These are phyloP conservation scores for Poteriospumella lacustris DNA, from an alignment of 108 stramenopile species.

Conservation along the genomic window DNA sequence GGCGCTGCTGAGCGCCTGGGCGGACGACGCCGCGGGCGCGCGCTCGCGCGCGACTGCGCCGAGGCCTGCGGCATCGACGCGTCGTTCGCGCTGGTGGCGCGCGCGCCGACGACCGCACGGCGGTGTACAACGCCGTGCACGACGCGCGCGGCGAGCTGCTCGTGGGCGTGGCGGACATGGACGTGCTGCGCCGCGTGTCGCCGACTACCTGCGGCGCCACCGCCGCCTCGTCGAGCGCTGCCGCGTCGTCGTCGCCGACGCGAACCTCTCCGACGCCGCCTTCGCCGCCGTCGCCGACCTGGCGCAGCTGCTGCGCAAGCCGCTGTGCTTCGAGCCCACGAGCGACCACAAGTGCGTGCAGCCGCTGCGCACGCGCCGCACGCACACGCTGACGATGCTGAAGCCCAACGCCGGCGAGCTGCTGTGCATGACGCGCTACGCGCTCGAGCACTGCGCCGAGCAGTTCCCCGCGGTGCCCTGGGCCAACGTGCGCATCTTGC, in stretches of 20 bases:
- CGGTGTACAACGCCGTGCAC: conserved; percentile 68
- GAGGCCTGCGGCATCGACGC: conserved; percentile 47
- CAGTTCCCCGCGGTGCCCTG: no score
- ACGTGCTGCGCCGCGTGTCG: conserved; percentile 51
- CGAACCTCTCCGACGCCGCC: conserved; percentile 54
- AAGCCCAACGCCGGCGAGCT: no score
- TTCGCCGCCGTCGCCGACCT: background rate
- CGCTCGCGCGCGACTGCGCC: conserved; percentile 50
- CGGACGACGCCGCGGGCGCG: conserved; percentile 62
- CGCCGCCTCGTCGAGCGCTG: conserved; percentile 5
- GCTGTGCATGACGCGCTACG: no score
- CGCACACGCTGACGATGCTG: no score
- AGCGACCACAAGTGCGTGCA: background rate
- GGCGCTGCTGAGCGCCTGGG: conserved; percentile 64
- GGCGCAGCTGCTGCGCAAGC: background rate
- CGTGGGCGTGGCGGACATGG: conserved; percentile 76
- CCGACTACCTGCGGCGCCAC: conserved; percentile 39
- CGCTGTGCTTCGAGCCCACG: conserved; percentile 23
- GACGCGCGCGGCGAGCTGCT: conserved; percentile 63
- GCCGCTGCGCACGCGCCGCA: no score
- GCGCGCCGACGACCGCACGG: conserved; percentile 45
- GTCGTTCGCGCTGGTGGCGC: conserved; percentile 10
- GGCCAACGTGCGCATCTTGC: no score
- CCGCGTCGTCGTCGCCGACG: conserved; percentile 64
- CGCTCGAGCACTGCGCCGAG: no score